These are phyloP conservation scores for Trebouxia gelatinosa DNA, from an alignment of 163 green algal genomes.

Conservation along the genomic window DNA sequence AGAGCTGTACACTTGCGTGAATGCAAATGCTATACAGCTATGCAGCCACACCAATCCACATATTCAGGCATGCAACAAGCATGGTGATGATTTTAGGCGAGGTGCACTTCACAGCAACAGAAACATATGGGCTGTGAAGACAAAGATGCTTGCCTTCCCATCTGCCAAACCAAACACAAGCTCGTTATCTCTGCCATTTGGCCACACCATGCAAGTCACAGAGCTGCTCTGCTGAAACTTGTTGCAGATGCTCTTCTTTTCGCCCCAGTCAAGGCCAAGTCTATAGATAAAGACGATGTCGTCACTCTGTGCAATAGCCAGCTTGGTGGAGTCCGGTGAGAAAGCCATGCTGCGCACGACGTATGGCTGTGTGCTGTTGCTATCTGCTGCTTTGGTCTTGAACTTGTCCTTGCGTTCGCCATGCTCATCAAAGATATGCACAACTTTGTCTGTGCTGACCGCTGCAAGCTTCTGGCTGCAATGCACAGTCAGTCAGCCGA, in stretches of 20 bases:
- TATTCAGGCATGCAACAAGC: too few relatives aligned
- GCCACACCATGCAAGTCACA: constrained; percentile 71
- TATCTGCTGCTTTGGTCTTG: constrained; percentile 76
- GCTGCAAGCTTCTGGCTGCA: constrained; percentile 70
- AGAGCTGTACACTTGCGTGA: too few relatives aligned
- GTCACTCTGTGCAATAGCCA: constrained; percentile 73
- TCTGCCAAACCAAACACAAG: constrained; percentile 73
- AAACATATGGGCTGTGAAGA: too few relatives aligned
- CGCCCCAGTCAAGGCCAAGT: constrained; percentile 68
- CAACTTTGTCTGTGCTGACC: constrained; percentile 70
- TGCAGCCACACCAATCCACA: too few relatives aligned
- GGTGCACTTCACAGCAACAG: not conserved
- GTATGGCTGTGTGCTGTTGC: constrained; percentile 50
- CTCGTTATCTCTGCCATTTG: constrained; percentile 53
- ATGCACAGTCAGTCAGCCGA: not conserved
- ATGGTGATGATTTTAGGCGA: not conserved
- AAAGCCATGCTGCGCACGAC: constrained; percentile 77
- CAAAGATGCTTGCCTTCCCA: constrained; percentile 46
- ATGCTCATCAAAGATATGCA: constrained; percentile 84
- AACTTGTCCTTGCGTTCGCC: constrained; percentile 84
- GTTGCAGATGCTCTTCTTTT: constrained; percentile 91
- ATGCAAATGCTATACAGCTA: too few relatives aligned
- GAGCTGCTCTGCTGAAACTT: constrained; percentile 69
- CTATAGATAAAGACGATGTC: constrained; percentile 89
- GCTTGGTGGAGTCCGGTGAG: constrained; percentile 75